These are phyloP conservation scores for Coemansia sp. DNA, from an alignment of 192 early-diverging fungal genomes.

Conservation along the genomic window DNA sequence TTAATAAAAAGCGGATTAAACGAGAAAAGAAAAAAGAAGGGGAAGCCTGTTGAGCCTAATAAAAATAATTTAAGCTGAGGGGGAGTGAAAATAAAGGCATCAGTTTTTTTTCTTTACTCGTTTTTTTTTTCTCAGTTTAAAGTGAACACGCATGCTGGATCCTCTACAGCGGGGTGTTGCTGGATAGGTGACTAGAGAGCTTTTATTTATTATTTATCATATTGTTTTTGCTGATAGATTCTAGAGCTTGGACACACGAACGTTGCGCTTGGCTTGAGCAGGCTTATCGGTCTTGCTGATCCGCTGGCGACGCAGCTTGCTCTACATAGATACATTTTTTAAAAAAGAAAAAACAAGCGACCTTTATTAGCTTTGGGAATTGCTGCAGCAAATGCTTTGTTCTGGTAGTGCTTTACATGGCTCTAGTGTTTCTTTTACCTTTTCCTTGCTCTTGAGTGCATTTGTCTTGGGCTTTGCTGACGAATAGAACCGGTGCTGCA, in stretches of 20 bases:
- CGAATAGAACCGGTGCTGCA: not conserved
- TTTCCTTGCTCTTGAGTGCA: constrained; percentile 34
- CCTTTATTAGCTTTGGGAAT: no score
- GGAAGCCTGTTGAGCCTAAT: no score
- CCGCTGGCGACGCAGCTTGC: constrained; percentile 46
- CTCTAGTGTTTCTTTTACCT: constrained; percentile 15
- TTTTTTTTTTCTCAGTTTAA: no score
- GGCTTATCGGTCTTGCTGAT: constrained; percentile 39
- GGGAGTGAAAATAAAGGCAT: not conserved
- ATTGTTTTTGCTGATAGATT: not conserved
- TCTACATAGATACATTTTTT: constrained; percentile 1
- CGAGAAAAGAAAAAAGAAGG: not conserved
- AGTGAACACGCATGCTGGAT: no score
- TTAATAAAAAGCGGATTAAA: not conserved
- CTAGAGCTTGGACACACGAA: constrained; percentile 39
- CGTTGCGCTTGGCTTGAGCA: constrained; percentile 36
- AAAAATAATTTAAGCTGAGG: not conserved
- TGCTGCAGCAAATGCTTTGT: no score
- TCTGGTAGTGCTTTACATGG: no score
- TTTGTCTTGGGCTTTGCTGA: constrained; percentile 22
- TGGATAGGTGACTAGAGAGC: no score
- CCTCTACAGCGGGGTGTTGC: no score
- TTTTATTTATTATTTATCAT: no score
- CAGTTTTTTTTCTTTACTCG: no score
- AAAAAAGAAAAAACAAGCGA: not conserved